Conservation (phyloP, 2,329 filamentous ascomycete genomes). For the Arthrobotrys entomopaga region DNA sequence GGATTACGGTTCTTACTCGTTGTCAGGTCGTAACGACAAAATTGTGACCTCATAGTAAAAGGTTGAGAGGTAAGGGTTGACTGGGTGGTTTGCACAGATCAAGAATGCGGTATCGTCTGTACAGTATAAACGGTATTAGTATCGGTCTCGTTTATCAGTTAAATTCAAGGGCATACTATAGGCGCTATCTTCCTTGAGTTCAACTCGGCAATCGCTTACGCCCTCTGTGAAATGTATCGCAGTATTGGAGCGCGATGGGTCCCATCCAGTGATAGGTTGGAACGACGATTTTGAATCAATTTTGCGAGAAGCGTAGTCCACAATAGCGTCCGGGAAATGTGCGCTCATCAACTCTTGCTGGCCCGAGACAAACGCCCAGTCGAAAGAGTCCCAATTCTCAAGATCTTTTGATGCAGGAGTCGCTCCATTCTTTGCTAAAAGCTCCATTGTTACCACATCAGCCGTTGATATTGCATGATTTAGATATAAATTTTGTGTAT, state of each 20-base stretch:
- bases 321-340: background rate
- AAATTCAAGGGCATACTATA: background rate
- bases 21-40: background rate
- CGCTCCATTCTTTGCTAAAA: background rate
- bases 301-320: background rate
- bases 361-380: constrained; percentile 20
- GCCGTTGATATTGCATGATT: background rate
- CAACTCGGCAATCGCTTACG: too few relatives aligned
- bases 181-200: background rate
- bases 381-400: constrained; percentile 20
- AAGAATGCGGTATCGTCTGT: background rate
- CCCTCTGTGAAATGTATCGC: background rate
- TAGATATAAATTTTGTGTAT: background rate
- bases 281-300: background rate
- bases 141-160: too few relatives aligned
- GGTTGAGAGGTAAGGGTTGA: background rate
- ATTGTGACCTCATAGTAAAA: constrained; percentile 1
- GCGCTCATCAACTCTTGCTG: background rate
- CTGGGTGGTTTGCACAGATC: constrained; percentile 1
- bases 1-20: background rate
- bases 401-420: background rate
- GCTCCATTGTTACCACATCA: background rate
- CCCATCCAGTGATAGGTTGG: background rate
- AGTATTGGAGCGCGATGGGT: background rate
- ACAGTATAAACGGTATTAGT: too few relatives aligned